A percentile compares a stretch with the other conserved stretches of the same genome.
These are phyloP conservation scores for Aspergillus conjunctus DNA, from an alignment of 495 filamentous ascomycete genomes.

Conservation along the genomic window DNA sequence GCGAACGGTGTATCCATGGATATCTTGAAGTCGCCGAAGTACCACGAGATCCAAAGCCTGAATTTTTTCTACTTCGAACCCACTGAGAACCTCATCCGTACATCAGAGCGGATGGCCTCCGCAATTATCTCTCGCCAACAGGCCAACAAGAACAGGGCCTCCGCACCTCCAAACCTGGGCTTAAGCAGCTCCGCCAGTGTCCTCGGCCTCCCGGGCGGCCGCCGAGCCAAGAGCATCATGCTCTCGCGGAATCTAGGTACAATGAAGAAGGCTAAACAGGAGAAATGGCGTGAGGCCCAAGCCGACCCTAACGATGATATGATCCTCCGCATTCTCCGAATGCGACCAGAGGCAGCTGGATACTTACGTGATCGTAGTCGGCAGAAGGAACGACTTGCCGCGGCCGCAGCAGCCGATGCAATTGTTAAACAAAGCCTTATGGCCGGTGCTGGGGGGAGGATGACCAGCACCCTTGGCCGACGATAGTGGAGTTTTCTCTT, in stretches of 20 bases:
- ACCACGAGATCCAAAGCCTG: constrained; percentile 91
- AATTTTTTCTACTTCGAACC: constrained; percentile 99
- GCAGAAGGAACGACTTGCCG: constrained; percentile 91
- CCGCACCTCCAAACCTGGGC: constrained; percentile 66
- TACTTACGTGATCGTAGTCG: constrained; percentile 90
- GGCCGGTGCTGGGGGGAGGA: constrained; percentile 64
- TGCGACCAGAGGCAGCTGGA: constrained; percentile 89
- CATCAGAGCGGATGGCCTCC: constrained; percentile 91
- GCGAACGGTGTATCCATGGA: constrained; percentile 85
- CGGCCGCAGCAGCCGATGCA: constrained; percentile 85
- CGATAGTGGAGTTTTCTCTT: constrained; percentile 30
- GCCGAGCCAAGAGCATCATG: constrained; percentile 91
- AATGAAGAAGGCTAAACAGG: constrained; percentile 93
- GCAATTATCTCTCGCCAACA: constrained; percentile 81
- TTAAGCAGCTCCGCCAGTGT: constrained; percentile 63
- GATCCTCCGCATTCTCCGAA: constrained; percentile 92
- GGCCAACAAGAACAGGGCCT: constrained; percentile 64
- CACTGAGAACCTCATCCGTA: constrained; percentile 88
- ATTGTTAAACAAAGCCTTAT: constrained; percentile 92
- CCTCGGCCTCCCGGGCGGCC: constrained; percentile 67
- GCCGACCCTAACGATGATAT: constrained; percentile 98
- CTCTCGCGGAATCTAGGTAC: constrained; percentile 92
- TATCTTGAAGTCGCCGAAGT: constrained; percentile 94
- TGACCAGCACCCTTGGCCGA: constrained; percentile 57
- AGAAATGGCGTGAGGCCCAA: constrained; percentile 92